Evolutionary conservation across 164 flowering plant species (phyloP), one percentile per base, ranked within the genome.

Genomic region (Macadamia integrifolia): DNA sequence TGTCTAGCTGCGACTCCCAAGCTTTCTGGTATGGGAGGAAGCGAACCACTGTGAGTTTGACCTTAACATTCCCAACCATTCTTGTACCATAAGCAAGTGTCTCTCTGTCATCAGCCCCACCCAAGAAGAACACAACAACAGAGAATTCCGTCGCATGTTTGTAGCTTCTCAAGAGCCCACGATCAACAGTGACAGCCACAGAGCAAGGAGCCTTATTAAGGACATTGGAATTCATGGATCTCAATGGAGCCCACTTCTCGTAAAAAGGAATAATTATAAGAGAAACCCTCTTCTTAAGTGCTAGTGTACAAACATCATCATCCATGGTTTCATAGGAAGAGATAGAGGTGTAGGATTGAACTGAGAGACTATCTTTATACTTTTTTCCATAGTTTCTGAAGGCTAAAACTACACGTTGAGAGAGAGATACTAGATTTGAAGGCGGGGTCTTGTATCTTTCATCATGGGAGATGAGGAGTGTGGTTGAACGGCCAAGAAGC

Each of bases 31-130:
- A 0, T 10, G n/a, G 13, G 5, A 43, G 9, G 23, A 75, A 40
- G 56, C 75, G 61, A 1, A 77, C 44, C 18, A 85, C 68, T 0
- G 80, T 77, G 53, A 84, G 18, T n/a, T 6, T 66, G 1, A 77
- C 61, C 13, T 61, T 60, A 1, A 66, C 80, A 29, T 81, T 71
- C 0, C 62, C 66, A 0, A 73, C 73, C 80, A 83, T 75, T 1
- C 83, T 68, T 31, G 28, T 66, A 1, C 62, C 73, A 17, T 71
- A 80, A 0, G 86, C 83, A 10, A 86, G 57, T 11, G 86, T 84
- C 67, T 86, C 92, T n/a, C 82, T 42, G 60, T 88, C 90, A 43
- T 88, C 93, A 0, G 64, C 35, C 0, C 93, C 90, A 1, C 81
- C 86, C 0, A 82, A 10, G 74, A 83, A 86, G 6, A 88, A 49